Percentiles rank a stretch among this genome's conserved stretches.
Evolutionary conservation across 352 stramenopile species (phyloP).

Genomic region (Phytopythium oedochilum): DNA sequence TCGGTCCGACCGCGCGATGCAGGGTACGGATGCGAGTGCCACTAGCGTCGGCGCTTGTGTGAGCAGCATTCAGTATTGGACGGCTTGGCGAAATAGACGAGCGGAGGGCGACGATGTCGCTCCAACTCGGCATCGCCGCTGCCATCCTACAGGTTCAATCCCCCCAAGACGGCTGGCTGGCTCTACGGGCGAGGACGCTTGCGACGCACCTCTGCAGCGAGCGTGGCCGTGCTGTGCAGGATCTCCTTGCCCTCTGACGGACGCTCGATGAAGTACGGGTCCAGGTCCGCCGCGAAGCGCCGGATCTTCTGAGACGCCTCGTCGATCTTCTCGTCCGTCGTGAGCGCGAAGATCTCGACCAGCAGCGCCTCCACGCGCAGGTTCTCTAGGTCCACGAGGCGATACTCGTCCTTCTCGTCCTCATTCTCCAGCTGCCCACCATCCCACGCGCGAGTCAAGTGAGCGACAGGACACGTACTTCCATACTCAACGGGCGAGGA

Average conservation of each 20-base stretch:
- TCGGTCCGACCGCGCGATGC: slow-evolving; percentile 17
- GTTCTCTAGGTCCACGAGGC: slow-evolving; percentile 80
- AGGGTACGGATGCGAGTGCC: slow-evolving; percentile 44
- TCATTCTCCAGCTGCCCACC: slow-evolving; percentile 60
- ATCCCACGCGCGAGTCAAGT: background rate
- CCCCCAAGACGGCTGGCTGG: background rate
- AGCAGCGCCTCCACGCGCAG: slow-evolving; percentile 79
- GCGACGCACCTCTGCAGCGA: slow-evolving; percentile 72
- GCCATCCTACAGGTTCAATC: background rate
- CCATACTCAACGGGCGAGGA: background rate
- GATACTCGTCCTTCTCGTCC: slow-evolving; percentile 80
- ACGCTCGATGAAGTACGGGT: slow-evolving; percentile 82
- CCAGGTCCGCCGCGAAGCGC: slow-evolving; percentile 73
- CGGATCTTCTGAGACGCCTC: slow-evolving; percentile 80
- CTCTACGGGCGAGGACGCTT: slow-evolving; percentile 60
- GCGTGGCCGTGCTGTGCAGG: slow-evolving; percentile 71
- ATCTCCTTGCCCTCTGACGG: slow-evolving; percentile 85
- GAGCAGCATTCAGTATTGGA: background rate
- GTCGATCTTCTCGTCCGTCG: slow-evolving; percentile 84
- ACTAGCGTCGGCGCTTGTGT: slow-evolving; percentile 16
- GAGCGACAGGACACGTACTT: background rate
- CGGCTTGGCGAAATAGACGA: background rate
- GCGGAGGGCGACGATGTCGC: background rate
- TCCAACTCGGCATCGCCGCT: background rate
- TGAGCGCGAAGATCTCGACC: slow-evolving; percentile 81